Base-by-base conservation (phyloP, 179 eudicot genomes). In the Carnegiea gigantea region DNA sequence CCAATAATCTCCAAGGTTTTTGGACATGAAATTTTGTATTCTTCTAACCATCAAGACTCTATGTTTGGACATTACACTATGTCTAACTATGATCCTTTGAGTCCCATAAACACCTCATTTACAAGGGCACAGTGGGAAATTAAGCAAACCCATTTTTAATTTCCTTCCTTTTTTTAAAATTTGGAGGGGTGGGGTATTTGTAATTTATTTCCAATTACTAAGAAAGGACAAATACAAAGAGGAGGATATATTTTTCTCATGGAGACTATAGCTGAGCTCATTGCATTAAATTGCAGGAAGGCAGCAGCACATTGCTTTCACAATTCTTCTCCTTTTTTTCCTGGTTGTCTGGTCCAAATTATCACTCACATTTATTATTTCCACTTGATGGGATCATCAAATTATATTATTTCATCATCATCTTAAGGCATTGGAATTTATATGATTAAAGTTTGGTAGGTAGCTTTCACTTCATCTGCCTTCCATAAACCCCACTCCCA, bases 291-390 rank as follows among this genome's bases (percentile, higher is more conserved):
- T 67, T 67, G 38, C 17, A 62, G 30, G 30, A 28, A 28, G 30
- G 68, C 68, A 62, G 68, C 10, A 7, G 9, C 11, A 62, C 68
- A 62, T 62, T 62, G 30, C 68, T 62, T 62, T n/a, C 30, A 9
- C 18, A n/a, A 24, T 62, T 62, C 68, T 62, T 62, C 30, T 23
- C 68, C 17, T 17, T 51, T 11, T 23, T 62, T 62, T 62, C n/a
- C 30, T 62, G 26, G 30, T 62, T 62, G 68, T 62, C 68, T 67
- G 36, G 4, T 67, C 71, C 71, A 67, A 67, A 67, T 67, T 67
- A 67, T 67, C 71, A 67, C 6, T 15, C 71, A 67, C 38, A 28
- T 67, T 67, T 67, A 67, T 67, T 67, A 67, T 65, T 64, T 28
- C 71, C 21, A 65, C 15, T 24, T 24, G 36, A 10, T 67, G 70